Base-by-base conservation (phyloP, 2,329 filamentous ascomycete genomes). In the Penicillium sp. region DNA sequence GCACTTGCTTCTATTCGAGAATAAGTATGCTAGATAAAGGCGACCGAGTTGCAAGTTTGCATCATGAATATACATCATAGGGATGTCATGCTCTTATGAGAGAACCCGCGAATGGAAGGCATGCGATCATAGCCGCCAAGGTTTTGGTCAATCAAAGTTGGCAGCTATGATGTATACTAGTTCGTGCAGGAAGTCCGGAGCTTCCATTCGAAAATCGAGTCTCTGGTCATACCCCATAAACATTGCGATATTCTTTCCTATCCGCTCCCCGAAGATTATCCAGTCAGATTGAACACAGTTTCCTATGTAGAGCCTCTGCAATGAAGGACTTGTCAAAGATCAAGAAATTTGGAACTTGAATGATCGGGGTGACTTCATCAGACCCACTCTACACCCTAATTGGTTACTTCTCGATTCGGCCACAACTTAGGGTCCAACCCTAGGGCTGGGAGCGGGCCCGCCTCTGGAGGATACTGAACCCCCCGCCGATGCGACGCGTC, bases 31-130 rank as follows among this genome's bases (percentile, higher is more conserved):
- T 10, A 27, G 26, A 37, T 13, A 37, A 1, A 8, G 15, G 20
- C 27, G n/a, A 45, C 12, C 10, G 18, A 27, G 12, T n/a, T 27
- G 1, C 9, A 21, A 23, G 12, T 39, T 23, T 48, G 30, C 26
- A 52, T 36, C 20, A 29, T 30, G 8, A 7, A 37, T 13, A 45
- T 24, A n/a, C 67, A 70, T 71, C 69, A 71, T 70, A 60, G 42
- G 44, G 57, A 67, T 67, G 65, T 69, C 65, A 69, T 58, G 1
- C 21, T 29, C n/a, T 4, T 20, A n/a, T 12, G 15, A 33, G 40
- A n/a, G 29, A 33, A 18, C 44, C 39, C 41, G 30, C 30, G 21
- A 43, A 34, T 32, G 21, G 32, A 24, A 18, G 44, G 15, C 29
- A 20, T 7, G 24, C 24, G n/a, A 18, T 27, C n/a, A 26, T 27